Evolutionary conservation across 176 grass and related monocot species (phyloP).

Genomic region (Oryza nivara): DNA sequence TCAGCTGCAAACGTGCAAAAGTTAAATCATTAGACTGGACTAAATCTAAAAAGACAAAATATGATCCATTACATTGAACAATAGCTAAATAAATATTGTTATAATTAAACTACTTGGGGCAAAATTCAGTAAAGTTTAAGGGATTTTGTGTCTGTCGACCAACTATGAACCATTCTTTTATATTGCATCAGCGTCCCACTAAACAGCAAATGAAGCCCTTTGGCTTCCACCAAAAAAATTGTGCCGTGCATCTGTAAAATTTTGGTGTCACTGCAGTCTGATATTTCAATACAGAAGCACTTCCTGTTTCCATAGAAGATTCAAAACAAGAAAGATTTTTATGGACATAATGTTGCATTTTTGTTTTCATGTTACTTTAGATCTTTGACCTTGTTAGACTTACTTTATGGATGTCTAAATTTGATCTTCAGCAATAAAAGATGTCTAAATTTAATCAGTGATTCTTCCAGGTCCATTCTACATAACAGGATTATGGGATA

Average conservation of each 20-base stretch:
- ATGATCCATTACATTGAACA: not conserved
- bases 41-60: not conserved
- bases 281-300: not conserved
- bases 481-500: not conserved
- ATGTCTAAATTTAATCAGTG: too few species aligned
- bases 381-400: not conserved
- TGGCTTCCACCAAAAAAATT: not conserved
- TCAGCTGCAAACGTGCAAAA: conserved; percentile 28
- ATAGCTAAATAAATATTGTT: not conserved
- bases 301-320: not conserved
- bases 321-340: not conserved
- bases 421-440: not conserved
- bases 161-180: not conserved
- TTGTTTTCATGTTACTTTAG: not conserved
- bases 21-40: conserved; percentile 5
- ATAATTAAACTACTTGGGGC: not conserved
- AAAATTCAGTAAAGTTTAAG: not conserved
- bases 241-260: not conserved
- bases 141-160: not conserved
- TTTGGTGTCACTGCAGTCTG: not conserved
- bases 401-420: not conserved
- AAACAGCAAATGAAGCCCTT: not conserved
- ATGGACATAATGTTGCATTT: not conserved
- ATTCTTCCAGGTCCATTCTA: too few species aligned
- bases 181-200: not conserved